phyloP scores from a whole-genome alignment of 805 yeast species.

The Myxozyma udenii region DNA sequence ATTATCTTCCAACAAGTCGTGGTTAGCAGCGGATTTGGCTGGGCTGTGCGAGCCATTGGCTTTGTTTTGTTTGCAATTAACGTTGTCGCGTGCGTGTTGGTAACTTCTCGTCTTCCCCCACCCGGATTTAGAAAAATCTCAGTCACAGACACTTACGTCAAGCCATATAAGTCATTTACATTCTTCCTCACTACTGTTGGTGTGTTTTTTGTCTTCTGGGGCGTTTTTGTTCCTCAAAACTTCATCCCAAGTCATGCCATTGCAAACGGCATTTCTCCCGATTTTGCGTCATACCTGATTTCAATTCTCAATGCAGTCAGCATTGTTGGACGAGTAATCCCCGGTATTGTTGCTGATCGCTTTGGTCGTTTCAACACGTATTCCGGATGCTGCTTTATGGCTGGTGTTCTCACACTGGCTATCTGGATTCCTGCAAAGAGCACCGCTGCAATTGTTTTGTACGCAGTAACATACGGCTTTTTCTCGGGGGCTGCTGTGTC shows the following conservation, averaged over 20 bases:
- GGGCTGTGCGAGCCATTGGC: conserved; percentile 53
- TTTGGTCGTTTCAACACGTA: conserved; percentile 58
- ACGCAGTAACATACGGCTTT: conserved; percentile 37
- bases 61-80: conserved; percentile 42
- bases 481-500: conserved; percentile 38
- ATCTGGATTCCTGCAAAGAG: conserved; percentile 70
- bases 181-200: conserved; percentile 33
- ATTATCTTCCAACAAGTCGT: conserved; percentile 38
- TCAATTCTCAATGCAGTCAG: conserved; percentile 14
- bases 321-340: conserved; percentile 52
- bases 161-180: conserved; percentile 32
- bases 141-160: conserved; percentile 15
- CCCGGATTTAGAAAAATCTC: conserved; percentile 4
- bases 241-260: conserved; percentile 36
- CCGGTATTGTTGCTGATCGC: conserved; percentile 54
- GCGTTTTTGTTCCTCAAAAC: conserved; percentile 37
- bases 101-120: conserved; percentile 32
- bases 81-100: conserved; percentile 28
- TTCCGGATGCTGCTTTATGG: conserved; percentile 45
- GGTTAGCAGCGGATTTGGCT: conserved; percentile 48
- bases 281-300: conserved; percentile 9
- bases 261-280: conserved; percentile 24
- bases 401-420: conserved; percentile 50
- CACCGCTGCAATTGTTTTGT: conserved; percentile 27
- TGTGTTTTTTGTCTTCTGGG: conserved; percentile 34